Evolutionary conservation across 169 alveolate genomes (phyloP), one percentile per base, ranked within the genome.

Genomic region (Cryptosporidium felis): DNA sequence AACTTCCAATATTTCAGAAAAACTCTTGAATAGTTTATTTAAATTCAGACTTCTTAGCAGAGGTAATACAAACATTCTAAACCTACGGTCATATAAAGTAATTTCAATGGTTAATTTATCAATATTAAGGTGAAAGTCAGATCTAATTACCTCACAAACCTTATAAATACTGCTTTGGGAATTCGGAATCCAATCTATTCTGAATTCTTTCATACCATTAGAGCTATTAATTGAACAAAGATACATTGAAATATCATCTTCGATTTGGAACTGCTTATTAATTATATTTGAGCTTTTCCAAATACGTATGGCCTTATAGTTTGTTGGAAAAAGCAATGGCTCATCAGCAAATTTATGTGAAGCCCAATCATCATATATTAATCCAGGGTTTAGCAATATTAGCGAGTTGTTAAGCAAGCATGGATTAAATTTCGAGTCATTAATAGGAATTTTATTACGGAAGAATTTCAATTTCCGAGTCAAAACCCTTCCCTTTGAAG

Each of bases 161-260:
- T 44, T 65, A 1, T 65, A 26, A 0, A 45, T 14, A 30, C 30
- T 34, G 1, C 3, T 8, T 28, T 23, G 36, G 23, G 36, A n/a
- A 28, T 38, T 12, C 32, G 81, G 81, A 28, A 65, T 32, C 81
- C 81, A 65, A 46, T 65, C 81, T 26, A 65, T 47, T 49, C 49
- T 61, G 18, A 65, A 65, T 65, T 12, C 62, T 14, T 30, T n/a
- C 14, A 42, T 28, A 23, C 60, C 41, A 9, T 34, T 44, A 3
- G n/a, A 16, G 3, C 30, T 45, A 46, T 3, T 21, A 46, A 46
- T 65, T 42, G 81, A 65, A 30, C 81, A 65, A 44, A 45, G 81
- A 65, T 45, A 46, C 9, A 46, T 8, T 6, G 81, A 21, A 65
- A 46, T 38, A n/a, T 46, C 5, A 16, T 30, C 30, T 10, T 46